A percentile compares a stretch with the other conserved stretches of the same genome.
phyloP scores from a whole-genome alignment of 2,329 filamentous ascomycete species.

The Fusarium sacchari region DNA sequence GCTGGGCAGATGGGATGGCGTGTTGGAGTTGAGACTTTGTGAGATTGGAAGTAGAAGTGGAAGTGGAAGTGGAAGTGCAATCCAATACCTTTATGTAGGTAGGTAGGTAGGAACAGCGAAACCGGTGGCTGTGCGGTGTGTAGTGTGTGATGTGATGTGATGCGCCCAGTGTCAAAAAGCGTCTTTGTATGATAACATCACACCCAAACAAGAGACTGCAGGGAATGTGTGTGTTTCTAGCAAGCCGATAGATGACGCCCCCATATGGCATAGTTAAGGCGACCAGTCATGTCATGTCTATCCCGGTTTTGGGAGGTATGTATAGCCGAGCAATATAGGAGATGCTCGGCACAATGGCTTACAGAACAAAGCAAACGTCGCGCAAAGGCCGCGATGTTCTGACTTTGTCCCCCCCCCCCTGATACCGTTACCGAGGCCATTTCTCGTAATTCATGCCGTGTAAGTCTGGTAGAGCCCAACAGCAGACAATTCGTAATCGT shows the following conservation, averaged over 20 bases:
- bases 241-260: conserved; percentile 2
- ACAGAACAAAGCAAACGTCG: conserved; percentile 8
- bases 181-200: not conserved
- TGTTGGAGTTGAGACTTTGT: not conserved
- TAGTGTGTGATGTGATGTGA: not conserved
- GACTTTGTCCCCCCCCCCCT: no score
- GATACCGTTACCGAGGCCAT: not conserved
- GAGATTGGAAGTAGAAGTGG: conserved; percentile 9
- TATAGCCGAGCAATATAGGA: conserved; percentile 3
- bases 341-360: not conserved
- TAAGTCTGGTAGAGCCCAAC: conserved; percentile 2
- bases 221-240: not conserved
- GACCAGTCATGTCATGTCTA: conserved; percentile 14
- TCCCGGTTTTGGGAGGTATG: not conserved
- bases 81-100: conserved; percentile 25
- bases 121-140: not conserved
- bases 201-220: not conserved
- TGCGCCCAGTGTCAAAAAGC: not conserved
- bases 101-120: not conserved
- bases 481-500: conserved; percentile 14
- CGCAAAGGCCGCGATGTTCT: not conserved
- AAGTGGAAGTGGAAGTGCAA: conserved; percentile 12
- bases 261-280: conserved; percentile 3
- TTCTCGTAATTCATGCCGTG: conserved; percentile 13
- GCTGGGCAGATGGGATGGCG: not conserved